A percentile compares a stretch with the other conserved stretches of the same genome.
Evolutionary conservation across 768 basidiomycete species (phyloP).

Genomic region (Termitomyces sp.): DNA sequence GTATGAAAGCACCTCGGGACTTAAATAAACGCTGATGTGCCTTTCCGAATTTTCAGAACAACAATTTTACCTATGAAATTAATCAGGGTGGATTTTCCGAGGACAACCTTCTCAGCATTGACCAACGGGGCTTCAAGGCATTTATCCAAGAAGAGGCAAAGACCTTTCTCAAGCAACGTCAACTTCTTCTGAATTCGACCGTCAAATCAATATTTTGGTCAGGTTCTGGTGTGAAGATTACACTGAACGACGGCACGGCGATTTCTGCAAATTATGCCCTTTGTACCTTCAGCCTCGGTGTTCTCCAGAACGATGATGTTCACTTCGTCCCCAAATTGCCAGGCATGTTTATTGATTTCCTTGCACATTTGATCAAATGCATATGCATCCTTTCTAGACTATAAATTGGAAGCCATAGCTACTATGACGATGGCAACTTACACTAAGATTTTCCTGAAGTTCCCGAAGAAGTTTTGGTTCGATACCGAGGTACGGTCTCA

Average conservation of each 20-base stretch:
- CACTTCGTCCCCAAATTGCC: conserved; percentile 50
- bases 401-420: conserved; percentile 60
- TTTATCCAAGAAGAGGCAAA: conserved; percentile 52
- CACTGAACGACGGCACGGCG: conserved; percentile 33
- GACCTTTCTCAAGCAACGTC: conserved; percentile 42
- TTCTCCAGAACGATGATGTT: conserved; percentile 61
- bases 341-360: conserved; percentile 11
- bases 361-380: background rate
- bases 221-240: conserved; percentile 38
- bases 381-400: conserved; percentile 18
- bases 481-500: conserved; percentile 28
- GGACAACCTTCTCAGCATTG: conserved; percentile 46
- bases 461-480: conserved; percentile 54
- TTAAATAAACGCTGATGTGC: background rate
- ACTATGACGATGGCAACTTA: conserved; percentile 62
- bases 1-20: background rate
- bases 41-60: conserved; percentile 31
- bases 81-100: conserved; percentile 54
- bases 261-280: conserved; percentile 53
- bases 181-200: conserved; percentile 44
- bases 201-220: conserved; percentile 44
- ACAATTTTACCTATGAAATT: conserved; percentile 53
- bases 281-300: conserved; percentile 66
- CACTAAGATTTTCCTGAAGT: conserved; percentile 65
- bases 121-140: conserved; percentile 57